Conservation (phyloP, 768 basidiomycete species). For the Lyophyllum semitale region DNA sequence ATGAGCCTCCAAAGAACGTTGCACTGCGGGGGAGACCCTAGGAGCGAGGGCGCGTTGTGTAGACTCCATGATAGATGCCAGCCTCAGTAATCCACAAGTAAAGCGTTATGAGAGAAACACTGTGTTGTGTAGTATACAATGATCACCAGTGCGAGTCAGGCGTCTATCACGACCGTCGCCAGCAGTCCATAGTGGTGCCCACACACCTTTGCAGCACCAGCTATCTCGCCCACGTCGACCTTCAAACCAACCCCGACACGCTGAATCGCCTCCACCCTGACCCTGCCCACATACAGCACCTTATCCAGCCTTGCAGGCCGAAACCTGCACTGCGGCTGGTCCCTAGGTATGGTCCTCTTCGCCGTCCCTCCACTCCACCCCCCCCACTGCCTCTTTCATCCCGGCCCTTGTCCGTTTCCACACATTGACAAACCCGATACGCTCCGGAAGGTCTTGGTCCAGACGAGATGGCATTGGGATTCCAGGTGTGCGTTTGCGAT, state of each 20-base stretch:
- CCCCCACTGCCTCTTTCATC: conserved; percentile 19
- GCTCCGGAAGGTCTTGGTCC: conserved; percentile 36
- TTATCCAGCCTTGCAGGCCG: conserved; percentile 47
- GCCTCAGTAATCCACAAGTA: no score
- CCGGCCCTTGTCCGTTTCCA: conserved; percentile 29
- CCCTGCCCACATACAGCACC: conserved; percentile 38
- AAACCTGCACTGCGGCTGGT: conserved; percentile 37
- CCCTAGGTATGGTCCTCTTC: conserved; percentile 48
- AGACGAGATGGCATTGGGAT: conserved; percentile 45
- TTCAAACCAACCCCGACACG: conserved; percentile 41
- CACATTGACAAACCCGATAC: conserved; percentile 44
- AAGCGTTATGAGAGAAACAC: no score
- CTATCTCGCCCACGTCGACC: conserved; percentile 16
- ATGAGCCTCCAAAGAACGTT: no score
- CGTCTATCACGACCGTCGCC: conserved; percentile 22
- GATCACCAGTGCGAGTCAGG: no score
- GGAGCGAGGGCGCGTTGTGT: no score
- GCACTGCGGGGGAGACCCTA: no score
- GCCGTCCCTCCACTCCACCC: conserved; percentile 19
- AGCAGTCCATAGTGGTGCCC: conserved; percentile 49
- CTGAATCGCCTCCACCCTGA: conserved; percentile 33
- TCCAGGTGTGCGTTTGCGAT: conserved; percentile 56
- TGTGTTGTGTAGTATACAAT: no score
- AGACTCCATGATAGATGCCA: no score
- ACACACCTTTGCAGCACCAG: no score